Evolutionary conservation across 371 early-diverging fungal species (phyloP).

Genomic region (Sporodiniella umbellata): DNA sequence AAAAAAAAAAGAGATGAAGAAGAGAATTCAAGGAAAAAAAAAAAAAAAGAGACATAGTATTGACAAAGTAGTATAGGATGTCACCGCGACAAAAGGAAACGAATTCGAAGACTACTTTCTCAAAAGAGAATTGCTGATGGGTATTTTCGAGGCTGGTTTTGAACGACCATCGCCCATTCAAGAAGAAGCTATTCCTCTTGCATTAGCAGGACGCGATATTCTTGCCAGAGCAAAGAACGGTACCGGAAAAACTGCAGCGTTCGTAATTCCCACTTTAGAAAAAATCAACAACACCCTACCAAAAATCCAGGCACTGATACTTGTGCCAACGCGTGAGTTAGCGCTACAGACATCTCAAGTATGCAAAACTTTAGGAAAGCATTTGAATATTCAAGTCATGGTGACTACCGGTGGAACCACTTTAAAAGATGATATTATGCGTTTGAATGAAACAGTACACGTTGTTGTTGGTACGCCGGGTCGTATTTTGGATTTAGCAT

Average conservation of each 20-base stretch:
- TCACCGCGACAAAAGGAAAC: constrained; percentile 93
- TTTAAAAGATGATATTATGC: constrained; percentile 96
- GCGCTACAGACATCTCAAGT: constrained; percentile 95
- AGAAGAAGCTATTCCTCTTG: constrained; percentile 97
- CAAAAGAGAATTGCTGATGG: constrained; percentile 94
- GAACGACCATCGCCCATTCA: constrained; percentile 98
- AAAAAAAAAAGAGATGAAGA: neutral
- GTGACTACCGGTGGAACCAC: constrained; percentile 97
- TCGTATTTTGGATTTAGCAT: constrained; percentile 92
- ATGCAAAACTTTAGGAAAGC: constrained; percentile 90
- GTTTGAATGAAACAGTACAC: constrained; percentile 88
- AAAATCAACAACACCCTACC: constrained; percentile 79
- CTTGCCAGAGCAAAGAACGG: constrained; percentile 97
- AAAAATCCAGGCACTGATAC: constrained; percentile 79
- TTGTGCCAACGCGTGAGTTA: constrained; percentile 97
- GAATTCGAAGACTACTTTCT: constrained; percentile 97
- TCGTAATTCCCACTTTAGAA: constrained; percentile 92
- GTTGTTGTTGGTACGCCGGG: constrained; percentile 98
- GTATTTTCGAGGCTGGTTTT: constrained; percentile 97
- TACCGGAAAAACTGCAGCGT: constrained; percentile 98
- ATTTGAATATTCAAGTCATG: constrained; percentile 90
- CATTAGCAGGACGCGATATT: constrained; percentile 93
- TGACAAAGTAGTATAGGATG: constrained; percentile 55
- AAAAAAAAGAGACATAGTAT: neutral
- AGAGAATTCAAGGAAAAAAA: neutral